Conservation (phyloP, 2,329 filamentous ascomycete genomes). For the Colletotrichum endophyticum region DNA sequence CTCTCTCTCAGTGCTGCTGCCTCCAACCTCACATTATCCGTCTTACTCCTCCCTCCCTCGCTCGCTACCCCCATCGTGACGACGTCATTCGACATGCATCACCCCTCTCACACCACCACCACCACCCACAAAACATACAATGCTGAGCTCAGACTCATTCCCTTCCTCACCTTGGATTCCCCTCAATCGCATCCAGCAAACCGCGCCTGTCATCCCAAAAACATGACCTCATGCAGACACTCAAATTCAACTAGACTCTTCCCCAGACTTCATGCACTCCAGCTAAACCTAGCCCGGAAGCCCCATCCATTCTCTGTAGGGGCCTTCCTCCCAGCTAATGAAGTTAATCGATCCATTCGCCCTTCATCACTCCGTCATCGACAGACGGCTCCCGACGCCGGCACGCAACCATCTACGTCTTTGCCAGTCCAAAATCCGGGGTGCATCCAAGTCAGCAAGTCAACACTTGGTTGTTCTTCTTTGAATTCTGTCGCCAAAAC, state of each 20-base stretch:
- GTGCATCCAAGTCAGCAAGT: background rate
- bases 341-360: constrained; percentile 2
- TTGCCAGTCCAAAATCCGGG: constrained; percentile 4
- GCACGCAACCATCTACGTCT: background rate
- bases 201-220: background rate
- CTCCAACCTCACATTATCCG: background rate
- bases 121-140: background rate
- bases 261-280: constrained; percentile 3
- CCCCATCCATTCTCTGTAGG: background rate
- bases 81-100: constrained; percentile 19
- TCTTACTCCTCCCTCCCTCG: background rate
- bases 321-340: background rate
- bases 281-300: background rate
- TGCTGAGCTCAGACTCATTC: background rate
- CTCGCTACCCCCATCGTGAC: background rate
- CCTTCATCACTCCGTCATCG: background rate
- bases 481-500: background rate
- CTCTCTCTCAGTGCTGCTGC: background rate
- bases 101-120: background rate
- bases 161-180: background rate
- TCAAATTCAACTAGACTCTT: background rate
- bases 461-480: background rate
- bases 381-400: background rate
- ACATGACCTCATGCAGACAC: constrained; percentile 9
- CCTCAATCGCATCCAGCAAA: background rate